These are phyloP conservation scores for Neurospora intermedia DNA, from an alignment of 495 filamentous ascomycete genomes.

Conservation along the genomic window DNA sequence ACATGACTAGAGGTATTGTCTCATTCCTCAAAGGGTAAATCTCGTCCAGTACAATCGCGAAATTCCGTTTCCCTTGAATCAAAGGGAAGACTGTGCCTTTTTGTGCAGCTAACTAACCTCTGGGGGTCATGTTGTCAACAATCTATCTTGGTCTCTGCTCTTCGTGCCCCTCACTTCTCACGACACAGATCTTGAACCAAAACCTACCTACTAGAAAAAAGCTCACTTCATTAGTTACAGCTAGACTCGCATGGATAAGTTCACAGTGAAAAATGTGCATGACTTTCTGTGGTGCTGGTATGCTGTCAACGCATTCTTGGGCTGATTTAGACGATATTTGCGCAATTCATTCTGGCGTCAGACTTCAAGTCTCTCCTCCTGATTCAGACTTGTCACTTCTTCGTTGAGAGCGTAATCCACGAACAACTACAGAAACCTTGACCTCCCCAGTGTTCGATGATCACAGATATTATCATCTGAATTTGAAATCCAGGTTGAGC, in stretches of 20 bases:
- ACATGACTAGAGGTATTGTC: not conserved
- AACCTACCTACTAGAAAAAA: not conserved
- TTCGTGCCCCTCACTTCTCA: not conserved
- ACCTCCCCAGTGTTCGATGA: not conserved
- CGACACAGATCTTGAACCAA: not conserved
- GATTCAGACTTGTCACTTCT: not conserved
- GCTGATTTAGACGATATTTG: not conserved
- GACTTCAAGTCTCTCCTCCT: not conserved
- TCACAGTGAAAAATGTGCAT: rapidly evolving
- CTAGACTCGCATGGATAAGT: not conserved
- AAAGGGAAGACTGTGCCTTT: not conserved
- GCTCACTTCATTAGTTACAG: not conserved
- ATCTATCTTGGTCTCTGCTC: not conserved
- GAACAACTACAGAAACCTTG: not conserved
- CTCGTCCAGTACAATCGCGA: not conserved
- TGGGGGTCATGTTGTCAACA: not conserved
- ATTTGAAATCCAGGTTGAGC: not conserved
- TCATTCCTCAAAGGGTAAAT: not conserved
- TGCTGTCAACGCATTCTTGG: not conserved
- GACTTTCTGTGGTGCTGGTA: not conserved
- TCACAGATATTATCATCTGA: not conserved
- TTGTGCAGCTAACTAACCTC: rapidly evolving
- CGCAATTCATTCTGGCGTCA: no score
- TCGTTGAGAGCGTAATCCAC: not conserved
- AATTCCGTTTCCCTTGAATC: not conserved